phyloP scores from a whole-genome alignment of 2,329 filamentous ascomycete species.

The Chaetomiaceae sp. region DNA sequence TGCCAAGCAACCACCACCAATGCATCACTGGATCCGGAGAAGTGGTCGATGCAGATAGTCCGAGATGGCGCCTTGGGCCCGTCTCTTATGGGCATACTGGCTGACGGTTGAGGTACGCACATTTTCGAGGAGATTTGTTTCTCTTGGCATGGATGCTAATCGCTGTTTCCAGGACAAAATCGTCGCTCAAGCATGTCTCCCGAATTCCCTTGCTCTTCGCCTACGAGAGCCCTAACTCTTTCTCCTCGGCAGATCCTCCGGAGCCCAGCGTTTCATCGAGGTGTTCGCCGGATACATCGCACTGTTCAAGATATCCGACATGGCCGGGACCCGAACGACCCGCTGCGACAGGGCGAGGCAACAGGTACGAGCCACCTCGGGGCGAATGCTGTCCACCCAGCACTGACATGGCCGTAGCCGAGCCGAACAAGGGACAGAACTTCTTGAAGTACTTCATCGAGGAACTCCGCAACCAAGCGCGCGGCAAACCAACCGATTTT shows the following conservation, averaged over 20 bases:
- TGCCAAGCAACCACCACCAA: not conserved
- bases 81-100: conserved; percentile 12
- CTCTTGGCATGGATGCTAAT: not conserved
- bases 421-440: conserved; percentile 30
- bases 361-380: conserved; percentile 36
- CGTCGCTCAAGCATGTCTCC: conserved; percentile 20
- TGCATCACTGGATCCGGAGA: not conserved
- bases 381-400: no score
- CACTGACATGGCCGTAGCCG: conserved; percentile 23
- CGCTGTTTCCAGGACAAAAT: conserved; percentile 20
- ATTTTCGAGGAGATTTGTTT: not conserved
- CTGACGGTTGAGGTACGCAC: conserved; percentile 14
- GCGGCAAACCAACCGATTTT: conserved; percentile 40
- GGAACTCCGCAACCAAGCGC: conserved; percentile 48
- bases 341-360: conserved; percentile 48
- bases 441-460: conserved; percentile 48
- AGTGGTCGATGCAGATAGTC: no score
- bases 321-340: conserved; percentile 48
- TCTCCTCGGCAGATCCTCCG: conserved; percentile 35
- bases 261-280: conserved; percentile 48
- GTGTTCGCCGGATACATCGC: conserved; percentile 49
- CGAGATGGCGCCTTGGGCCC: conserved; percentile 11
- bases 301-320: conserved; percentile 45
- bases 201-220: accelerated
- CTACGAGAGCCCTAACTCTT: not conserved